These are phyloP conservation scores for Solanum bukasovii DNA, from an alignment of 257 asterid genomes.

Conservation along the genomic window DNA sequence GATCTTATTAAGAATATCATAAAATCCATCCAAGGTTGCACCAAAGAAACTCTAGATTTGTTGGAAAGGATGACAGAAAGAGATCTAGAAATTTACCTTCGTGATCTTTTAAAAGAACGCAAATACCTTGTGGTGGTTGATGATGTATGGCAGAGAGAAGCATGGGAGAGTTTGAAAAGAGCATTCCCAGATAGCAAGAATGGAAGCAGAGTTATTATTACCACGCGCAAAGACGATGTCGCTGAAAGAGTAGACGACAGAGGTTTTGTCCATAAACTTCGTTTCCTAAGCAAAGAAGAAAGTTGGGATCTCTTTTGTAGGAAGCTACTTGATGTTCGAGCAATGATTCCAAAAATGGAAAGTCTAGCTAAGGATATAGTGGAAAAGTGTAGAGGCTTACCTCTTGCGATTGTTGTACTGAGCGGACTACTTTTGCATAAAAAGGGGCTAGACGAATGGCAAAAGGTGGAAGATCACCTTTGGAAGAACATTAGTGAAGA, in stretches of 20 bases:
- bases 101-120: neutral
- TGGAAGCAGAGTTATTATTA: neutral
- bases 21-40: neutral
- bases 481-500: neutral
- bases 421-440: neutral
- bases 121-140: neutral
- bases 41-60: neutral
- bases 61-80: neutral
- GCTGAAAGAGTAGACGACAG: neutral
- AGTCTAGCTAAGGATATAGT: neutral
- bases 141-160: neutral
- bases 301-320: neutral
- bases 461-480: neutral
- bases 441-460: neutral
- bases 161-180: neutral
- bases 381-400: neutral
- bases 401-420: neutral
- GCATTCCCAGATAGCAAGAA: neutral
- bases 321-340: neutral
- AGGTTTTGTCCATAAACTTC: neutral
- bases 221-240: neutral
- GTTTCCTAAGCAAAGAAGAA: neutral
- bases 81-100: neutral
- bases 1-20: neutral
- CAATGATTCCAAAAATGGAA: neutral